Evolutionary conservation across 129 eudicot species (phyloP).

Genomic region (Dittrichia graveolens): DNA sequence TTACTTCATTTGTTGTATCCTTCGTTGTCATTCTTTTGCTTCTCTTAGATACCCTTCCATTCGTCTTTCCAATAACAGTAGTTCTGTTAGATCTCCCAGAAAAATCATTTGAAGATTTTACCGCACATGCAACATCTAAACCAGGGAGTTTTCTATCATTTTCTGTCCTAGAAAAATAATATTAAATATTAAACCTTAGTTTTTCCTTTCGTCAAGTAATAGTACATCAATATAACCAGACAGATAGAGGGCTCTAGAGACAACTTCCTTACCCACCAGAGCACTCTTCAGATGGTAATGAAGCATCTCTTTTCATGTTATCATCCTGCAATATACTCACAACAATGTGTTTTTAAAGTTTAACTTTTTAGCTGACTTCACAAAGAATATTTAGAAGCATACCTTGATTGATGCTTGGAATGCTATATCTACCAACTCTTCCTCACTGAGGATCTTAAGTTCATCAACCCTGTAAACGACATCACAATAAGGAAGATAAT

Average conservation of each 20-base stretch:
- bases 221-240: background rate
- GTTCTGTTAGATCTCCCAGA: conserved; percentile 25
- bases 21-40: conserved; percentile 38
- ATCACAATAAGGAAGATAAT: background rate
- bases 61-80: conserved; percentile 25
- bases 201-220: background rate
- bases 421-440: conserved; percentile 73
- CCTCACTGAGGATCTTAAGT: conserved; percentile 66
- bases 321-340: conserved; percentile 40
- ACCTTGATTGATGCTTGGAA: conserved; percentile 68
- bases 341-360: background rate
- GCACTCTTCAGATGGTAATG: conserved; percentile 38
- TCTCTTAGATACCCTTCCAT: conserved; percentile 26
- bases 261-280: conserved; percentile 40
- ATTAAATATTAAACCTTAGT: conserved; percentile 7
- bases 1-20: conserved; percentile 38
- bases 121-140: conserved; percentile 18
- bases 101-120: conserved; percentile 28
- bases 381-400: conserved; percentile 23
- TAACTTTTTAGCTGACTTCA: background rate
- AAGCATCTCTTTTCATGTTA: conserved; percentile 33
- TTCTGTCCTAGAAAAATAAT: conserved; percentile 26
- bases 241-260: background rate
- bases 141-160: conserved; percentile 34
- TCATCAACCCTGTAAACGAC: conserved; percentile 57